Evolutionary conservation across 23 red algal species (phyloP).

Genomic region (Gracilaria caudata): DNA sequence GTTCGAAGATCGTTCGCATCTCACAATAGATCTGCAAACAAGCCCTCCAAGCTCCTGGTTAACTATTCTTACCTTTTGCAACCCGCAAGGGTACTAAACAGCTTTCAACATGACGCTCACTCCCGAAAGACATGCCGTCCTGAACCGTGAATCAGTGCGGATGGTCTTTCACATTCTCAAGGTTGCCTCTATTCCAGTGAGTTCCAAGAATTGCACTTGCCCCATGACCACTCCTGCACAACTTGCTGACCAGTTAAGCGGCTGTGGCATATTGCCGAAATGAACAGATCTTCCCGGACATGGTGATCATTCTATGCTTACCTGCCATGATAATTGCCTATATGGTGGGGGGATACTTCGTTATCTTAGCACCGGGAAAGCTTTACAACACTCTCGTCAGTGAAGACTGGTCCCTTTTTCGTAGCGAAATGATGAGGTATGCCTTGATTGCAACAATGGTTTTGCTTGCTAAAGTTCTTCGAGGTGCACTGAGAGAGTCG

Average conservation of each 20-base stretch:
- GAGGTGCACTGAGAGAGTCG: conserved; percentile 56
- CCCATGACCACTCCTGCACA: no score
- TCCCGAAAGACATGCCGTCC: conserved; percentile 1
- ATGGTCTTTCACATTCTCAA: conserved; percentile 20
- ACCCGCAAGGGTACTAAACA: not conserved
- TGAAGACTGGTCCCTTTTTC: conserved; percentile 63
- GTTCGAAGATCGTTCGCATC: no score
- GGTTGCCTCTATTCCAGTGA: conserved; percentile 10
- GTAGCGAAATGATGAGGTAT: conserved; percentile 16
- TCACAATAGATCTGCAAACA: no score
- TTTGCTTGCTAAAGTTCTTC: conserved; percentile 53
- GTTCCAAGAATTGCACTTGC: not conserved
- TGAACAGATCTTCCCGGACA: conserved; percentile 49
- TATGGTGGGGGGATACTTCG: conserved; percentile 59
- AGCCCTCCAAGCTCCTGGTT: not conserved
- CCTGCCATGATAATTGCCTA: conserved; percentile 55
- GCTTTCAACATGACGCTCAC: not conserved
- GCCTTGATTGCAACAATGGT: conserved; percentile 33
- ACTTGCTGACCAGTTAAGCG: not conserved
- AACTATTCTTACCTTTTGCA: not conserved
- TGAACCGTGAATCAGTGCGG: not conserved
- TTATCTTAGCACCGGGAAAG: conserved; percentile 71
- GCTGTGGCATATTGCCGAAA: not conserved
- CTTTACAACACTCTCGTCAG: conserved; percentile 72
- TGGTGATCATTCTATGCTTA: conserved; percentile 33